These are phyloP conservation scores for Globisporangium okanoganense DNA, from an alignment of 352 stramenopile genomes.

Conservation along the genomic window DNA sequence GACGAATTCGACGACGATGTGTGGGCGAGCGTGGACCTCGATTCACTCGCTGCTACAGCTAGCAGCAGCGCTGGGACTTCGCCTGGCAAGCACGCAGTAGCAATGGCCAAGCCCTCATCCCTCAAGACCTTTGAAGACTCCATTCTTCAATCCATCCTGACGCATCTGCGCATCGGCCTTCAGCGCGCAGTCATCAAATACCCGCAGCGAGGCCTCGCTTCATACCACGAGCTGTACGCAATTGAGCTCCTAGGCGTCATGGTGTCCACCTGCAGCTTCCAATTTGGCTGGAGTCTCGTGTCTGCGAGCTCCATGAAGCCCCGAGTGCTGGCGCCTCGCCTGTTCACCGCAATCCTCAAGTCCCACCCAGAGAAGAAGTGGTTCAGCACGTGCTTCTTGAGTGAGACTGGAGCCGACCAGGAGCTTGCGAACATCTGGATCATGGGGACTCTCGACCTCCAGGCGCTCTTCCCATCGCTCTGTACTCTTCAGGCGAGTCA, in stretches of 20 bases:
- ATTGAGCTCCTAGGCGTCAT: constrained; percentile 65
- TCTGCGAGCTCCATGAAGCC: constrained; percentile 32
- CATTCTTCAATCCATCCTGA: constrained; percentile 24
- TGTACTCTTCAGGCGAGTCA: constrained; percentile 3
- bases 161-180: constrained; percentile 35
- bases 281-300: constrained; percentile 61
- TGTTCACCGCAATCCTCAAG: constrained; percentile 58
- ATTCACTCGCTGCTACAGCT: constrained; percentile 14
- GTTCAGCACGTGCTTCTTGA: constrained; percentile 63
- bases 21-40: constrained; percentile 42
- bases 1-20: constrained; percentile 51
- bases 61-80: too few relatives aligned
- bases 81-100: neutral
- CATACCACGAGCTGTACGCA: constrained; percentile 53
- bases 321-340: constrained; percentile 48
- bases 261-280: constrained; percentile 50
- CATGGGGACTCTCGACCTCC: constrained; percentile 58
- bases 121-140: constrained; percentile 24
- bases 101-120: neutral
- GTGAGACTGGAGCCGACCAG: constrained; percentile 43
- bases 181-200: constrained; percentile 62
- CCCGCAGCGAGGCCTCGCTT: constrained; percentile 20
- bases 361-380: constrained; percentile 58
- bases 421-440: constrained; percentile 64
- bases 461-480: constrained; percentile 21